Evolutionary conservation across 441 rosid genomes (phyloP).

Genomic region (Brassica balearica): DNA sequence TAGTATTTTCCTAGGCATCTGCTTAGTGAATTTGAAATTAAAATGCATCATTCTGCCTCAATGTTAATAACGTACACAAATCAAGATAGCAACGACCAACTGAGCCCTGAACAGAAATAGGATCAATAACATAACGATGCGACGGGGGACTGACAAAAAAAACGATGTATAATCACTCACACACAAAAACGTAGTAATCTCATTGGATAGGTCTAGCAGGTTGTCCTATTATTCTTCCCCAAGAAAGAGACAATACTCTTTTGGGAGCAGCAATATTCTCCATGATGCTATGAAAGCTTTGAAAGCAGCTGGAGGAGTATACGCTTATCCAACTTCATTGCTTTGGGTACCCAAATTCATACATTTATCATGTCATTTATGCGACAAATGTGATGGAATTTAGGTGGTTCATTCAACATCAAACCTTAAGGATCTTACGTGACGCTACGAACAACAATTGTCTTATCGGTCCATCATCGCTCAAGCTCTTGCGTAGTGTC

Average conservation of each 20-base stretch:
- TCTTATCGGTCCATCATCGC: slow-evolving; percentile 73
- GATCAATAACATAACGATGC: background rate
- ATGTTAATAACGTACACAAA: background rate
- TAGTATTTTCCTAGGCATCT: background rate
- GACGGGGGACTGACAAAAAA: background rate
- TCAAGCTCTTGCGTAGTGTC: slow-evolving; percentile 62
- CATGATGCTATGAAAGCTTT: slow-evolving; percentile 85
- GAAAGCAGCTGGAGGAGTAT: slow-evolving; percentile 87
- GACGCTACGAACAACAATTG: slow-evolving; percentile 74
- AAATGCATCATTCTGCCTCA: background rate
- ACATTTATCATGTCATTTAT: slow-evolving; percentile 9
- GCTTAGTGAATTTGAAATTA: background rate
- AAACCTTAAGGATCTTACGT: slow-evolving; percentile 60
- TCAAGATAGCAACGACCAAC: background rate
- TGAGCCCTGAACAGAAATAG: background rate
- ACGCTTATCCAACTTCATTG: slow-evolving; percentile 1
- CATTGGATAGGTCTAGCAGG: background rate
- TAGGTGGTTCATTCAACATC: slow-evolving; percentile 82
- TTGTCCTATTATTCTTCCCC: background rate
- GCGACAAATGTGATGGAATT: background rate
- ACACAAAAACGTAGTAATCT: background rate
- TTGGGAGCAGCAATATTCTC: slow-evolving; percentile 61
- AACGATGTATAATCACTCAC: background rate
- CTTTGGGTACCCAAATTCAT: background rate
- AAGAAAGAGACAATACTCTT: background rate